Conservation (phyloP, 2,329 filamentous ascomycete genomes). For the Pestalotiopsis sp. region DNA sequence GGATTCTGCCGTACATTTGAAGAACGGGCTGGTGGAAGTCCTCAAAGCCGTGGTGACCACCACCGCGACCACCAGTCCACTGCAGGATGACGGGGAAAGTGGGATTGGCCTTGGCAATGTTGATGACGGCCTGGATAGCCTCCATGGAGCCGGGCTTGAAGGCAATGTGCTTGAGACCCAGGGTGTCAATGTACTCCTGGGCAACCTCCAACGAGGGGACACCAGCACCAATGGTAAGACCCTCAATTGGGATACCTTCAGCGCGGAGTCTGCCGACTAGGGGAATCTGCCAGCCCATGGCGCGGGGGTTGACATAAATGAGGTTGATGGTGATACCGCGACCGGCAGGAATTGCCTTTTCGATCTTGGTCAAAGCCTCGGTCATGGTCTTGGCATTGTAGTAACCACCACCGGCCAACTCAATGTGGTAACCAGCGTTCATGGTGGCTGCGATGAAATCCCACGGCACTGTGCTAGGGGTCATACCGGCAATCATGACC, state of each 20-base stretch:
- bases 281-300: slow-evolving; percentile 92
- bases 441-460: slow-evolving; percentile 91
- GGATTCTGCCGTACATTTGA: slow-evolving; percentile 87
- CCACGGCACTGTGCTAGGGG: slow-evolving; percentile 84
- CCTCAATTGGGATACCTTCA: slow-evolving; percentile 88
- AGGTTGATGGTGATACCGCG: slow-evolving; percentile 88
- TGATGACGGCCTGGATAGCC: slow-evolving; percentile 86
- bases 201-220: slow-evolving; percentile 93
- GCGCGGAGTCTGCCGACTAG: slow-evolving; percentile 77
- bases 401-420: slow-evolving; percentile 88
- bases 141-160: slow-evolving; percentile 94
- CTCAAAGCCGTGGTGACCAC: slow-evolving; percentile 92
- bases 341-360: slow-evolving; percentile 79
- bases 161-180: slow-evolving; percentile 88
- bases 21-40: slow-evolving; percentile 93
- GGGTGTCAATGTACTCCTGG: slow-evolving; percentile 89
- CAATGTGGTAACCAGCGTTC: slow-evolving; percentile 93
- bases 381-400: slow-evolving; percentile 84
- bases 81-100: slow-evolving; percentile 90
- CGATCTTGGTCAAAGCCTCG: slow-evolving; percentile 80
- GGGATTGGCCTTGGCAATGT: slow-evolving; percentile 92
- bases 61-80: slow-evolving; percentile 93
- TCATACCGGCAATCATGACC: slow-evolving; percentile 93
- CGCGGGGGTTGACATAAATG: slow-evolving; percentile 87
- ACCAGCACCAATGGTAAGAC: slow-evolving; percentile 88